phyloP scores from a whole-genome alignment of 2,329 filamentous ascomycete species.

The Claviceps africana region DNA sequence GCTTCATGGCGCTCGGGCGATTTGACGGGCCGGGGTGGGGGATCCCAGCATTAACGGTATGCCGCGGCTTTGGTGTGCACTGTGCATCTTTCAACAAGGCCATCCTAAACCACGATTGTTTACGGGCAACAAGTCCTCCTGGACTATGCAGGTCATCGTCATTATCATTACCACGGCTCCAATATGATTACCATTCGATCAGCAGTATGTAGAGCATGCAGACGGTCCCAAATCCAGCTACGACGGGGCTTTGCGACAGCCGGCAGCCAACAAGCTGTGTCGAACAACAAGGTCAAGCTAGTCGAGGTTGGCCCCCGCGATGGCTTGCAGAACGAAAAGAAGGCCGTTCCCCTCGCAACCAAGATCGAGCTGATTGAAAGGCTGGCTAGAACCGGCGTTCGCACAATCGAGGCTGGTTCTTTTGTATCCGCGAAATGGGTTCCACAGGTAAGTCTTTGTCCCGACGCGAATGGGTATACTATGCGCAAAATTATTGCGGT shows the following conservation, averaged over 20 bases:
- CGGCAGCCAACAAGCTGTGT: constrained; percentile 13
- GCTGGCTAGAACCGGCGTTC: constrained; percentile 53
- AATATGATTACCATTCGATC: constrained; percentile 24
- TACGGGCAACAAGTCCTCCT: background rate
- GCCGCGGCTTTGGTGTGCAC: constrained; percentile 9
- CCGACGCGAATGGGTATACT: background rate
- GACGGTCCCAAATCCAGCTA: constrained; percentile 17
- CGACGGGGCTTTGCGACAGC: constrained; percentile 28
- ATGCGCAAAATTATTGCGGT: too few species aligned
- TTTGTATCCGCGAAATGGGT: constrained; percentile 79
- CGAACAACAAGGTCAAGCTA: constrained; percentile 42
- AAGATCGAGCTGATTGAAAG: constrained; percentile 65
- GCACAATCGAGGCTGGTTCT: constrained; percentile 65
- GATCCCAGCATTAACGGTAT: constrained; percentile 14
- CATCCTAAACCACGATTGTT: too few species aligned
- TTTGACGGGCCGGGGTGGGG: constrained; percentile 8
- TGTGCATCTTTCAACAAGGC: background rate
- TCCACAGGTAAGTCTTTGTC: constrained; percentile 48
- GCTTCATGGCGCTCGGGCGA: constrained; percentile 3
- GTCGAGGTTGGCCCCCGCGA: constrained; percentile 77
- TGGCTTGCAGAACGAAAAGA: constrained; percentile 77
- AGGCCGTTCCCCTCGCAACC: constrained; percentile 51
- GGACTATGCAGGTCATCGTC: background rate
- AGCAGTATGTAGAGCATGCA: constrained; percentile 25
- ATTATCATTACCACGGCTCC: background rate